Percentiles rank a stretch among this genome's conserved stretches.
Evolutionary conservation across 2,329 filamentous ascomycete species (phyloP).

Genomic region (Aspergillus tanneri): DNA sequence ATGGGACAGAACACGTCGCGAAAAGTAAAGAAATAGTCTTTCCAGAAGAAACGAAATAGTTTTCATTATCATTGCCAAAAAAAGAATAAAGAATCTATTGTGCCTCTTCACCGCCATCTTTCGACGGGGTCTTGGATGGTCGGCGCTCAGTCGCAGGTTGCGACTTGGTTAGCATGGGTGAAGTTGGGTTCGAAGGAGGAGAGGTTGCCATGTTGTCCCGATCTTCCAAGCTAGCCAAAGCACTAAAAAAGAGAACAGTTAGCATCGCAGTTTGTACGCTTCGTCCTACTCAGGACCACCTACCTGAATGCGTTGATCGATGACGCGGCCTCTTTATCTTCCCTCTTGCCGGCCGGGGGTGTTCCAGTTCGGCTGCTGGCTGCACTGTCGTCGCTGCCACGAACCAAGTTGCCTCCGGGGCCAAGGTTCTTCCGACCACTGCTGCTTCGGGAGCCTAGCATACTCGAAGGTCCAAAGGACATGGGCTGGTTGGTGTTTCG

Average conservation of each 20-base stretch:
- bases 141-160: constrained; percentile 46
- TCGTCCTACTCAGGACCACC: constrained; percentile 46
- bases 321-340: constrained; percentile 61
- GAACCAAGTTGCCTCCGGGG: constrained; percentile 69
- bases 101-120: constrained; percentile 40
- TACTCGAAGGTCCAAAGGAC: constrained; percentile 77
- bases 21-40: constrained; percentile 31
- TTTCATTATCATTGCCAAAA: constrained; percentile 40
- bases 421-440: constrained; percentile 74
- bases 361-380: constrained; percentile 87
- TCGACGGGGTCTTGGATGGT: constrained; percentile 46
- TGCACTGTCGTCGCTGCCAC: constrained; percentile 79
- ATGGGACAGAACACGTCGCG: constrained; percentile 16
- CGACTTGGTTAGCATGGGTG: constrained; percentile 48
- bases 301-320: constrained; percentile 94
- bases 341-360: constrained; percentile 67
- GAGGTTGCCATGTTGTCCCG: constrained; percentile 49
- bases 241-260: constrained; percentile 34
- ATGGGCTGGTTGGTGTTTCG: constrained; percentile 63
- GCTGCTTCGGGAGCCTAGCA: constrained; percentile 86
- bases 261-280: no score
- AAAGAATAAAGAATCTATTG: constrained; percentile 39
- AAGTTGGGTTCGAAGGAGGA: constrained; percentile 50
- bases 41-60: constrained; percentile 36
- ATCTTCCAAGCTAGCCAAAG: constrained; percentile 49